Evolutionary conservation across 1,284 basidiomycete species (phyloP).

Genomic region (Coniferiporia sulphurascens): DNA sequence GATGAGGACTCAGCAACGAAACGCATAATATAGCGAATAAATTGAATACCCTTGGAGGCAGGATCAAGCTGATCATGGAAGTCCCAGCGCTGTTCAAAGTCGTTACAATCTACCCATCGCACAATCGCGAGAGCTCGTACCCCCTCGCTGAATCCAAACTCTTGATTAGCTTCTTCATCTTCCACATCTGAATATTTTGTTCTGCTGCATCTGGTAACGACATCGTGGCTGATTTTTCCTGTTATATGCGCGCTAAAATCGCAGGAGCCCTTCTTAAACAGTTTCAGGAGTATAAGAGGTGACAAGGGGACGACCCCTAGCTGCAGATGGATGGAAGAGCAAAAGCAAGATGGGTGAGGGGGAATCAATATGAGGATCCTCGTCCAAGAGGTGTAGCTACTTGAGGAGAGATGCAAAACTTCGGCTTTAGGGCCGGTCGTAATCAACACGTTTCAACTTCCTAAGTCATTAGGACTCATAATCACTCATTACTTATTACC

Average conservation of each 20-base stretch:
- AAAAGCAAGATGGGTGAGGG: neutral
- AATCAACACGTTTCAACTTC: neutral
- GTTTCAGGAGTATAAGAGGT: neutral
- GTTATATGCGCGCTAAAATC: slow-evolving; percentile 7
- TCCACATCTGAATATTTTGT: slow-evolving; percentile 92
- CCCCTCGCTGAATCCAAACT: slow-evolving; percentile 91
- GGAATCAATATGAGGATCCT: neutral
- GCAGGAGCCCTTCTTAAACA: neutral
- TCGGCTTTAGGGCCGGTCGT: slow-evolving; percentile 3
- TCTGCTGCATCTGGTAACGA: slow-evolving; percentile 79
- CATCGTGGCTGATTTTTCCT: slow-evolving; percentile 25
- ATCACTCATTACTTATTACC: neutral
- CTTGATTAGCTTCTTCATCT: slow-evolving; percentile 98
- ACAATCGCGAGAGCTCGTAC: slow-evolving; percentile 36
- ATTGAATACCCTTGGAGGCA: slow-evolving; percentile 80
- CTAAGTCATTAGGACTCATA: neutral
- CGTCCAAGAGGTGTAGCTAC: neutral
- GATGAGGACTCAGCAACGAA: slow-evolving; percentile 13
- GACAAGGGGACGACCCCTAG: slow-evolving; percentile 11
- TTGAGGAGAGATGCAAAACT: slow-evolving; percentile 5
- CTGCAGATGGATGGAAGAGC: neutral
- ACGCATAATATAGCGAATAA: slow-evolving; percentile 1
- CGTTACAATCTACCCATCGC: slow-evolving; percentile 8
- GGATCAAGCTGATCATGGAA: slow-evolving; percentile 98
- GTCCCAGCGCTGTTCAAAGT: slow-evolving; percentile 74